phyloP scores from a whole-genome alignment of 1,139 yeast genomes.

The Debaryomyces sp. region DNA sequence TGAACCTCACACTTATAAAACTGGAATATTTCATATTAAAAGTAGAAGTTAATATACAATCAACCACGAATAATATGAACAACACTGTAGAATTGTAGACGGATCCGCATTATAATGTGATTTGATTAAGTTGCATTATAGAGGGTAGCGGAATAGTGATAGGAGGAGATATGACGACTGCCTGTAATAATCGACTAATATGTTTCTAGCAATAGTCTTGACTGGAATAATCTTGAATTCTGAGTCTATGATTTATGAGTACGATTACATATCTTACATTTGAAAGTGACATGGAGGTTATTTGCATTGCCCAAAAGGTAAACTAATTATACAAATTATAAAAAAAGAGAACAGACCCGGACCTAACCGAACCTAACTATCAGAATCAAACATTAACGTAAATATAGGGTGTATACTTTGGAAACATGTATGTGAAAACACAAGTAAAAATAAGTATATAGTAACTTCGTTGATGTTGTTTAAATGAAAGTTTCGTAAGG shows the following conservation, averaged over 20 bases:
- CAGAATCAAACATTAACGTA: slow-evolving; percentile 10
- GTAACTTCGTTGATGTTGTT: slow-evolving; percentile 22
- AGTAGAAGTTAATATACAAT: slow-evolving; percentile 14
- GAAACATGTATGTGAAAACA: neutral
- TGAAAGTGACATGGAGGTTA: slow-evolving; percentile 3
- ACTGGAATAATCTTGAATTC: slow-evolving; percentile 12
- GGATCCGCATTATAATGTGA: slow-evolving; percentile 2
- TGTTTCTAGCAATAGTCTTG: neutral
- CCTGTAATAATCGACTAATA: slow-evolving; percentile 7
- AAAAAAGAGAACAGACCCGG: slow-evolving; percentile 10
- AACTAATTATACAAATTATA: slow-evolving; percentile 20
- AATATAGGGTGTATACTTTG: slow-evolving; percentile 6
- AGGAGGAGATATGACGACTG: slow-evolving; percentile 14
- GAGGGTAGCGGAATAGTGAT: slow-evolving; percentile 14
- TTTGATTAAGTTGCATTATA: neutral
- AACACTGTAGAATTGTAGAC: slow-evolving; percentile 19
- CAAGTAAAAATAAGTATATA: slow-evolving; percentile 6
- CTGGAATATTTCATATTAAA: slow-evolving; percentile 7
- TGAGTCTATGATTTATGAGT: slow-evolving; percentile 11
- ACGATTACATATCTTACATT: slow-evolving; percentile 16
- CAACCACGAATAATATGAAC: slow-evolving; percentile 15
- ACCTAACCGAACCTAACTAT: slow-evolving; percentile 10
- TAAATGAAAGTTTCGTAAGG: slow-evolving; percentile 99
- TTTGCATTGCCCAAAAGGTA: slow-evolving; percentile 15
- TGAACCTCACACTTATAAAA: slow-evolving; percentile 34